A percentile compares a stretch with the other conserved stretches of the same genome.
Conservation (phyloP, 306 rosid species). For the Prunus salicina region DNA sequence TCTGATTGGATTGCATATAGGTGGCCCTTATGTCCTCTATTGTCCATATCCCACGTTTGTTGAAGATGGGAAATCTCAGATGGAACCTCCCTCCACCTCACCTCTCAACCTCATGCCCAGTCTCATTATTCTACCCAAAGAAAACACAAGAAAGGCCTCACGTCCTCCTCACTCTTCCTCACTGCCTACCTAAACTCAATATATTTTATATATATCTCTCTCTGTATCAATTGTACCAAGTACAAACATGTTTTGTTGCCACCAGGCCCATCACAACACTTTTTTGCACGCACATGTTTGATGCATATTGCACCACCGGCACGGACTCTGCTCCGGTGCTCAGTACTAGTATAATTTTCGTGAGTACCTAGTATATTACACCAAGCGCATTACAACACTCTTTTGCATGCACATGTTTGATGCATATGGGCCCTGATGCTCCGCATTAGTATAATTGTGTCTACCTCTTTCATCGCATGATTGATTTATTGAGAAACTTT, state of each 20-base stretch:
- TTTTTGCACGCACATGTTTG: too few relatives aligned
- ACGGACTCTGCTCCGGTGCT: too few relatives aligned
- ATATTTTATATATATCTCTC: not conserved
- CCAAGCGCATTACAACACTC: too few relatives aligned
- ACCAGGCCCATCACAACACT: too few relatives aligned
- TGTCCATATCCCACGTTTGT: not conserved
- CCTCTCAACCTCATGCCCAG: not conserved
- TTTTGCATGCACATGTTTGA: too few relatives aligned
- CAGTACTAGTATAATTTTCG: too few relatives aligned
- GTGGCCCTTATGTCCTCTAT: not conserved
- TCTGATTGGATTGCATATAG: not conserved
- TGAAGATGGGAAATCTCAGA: not conserved
- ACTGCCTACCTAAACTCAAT: constrained; percentile 10
- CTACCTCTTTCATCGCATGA: too few relatives aligned
- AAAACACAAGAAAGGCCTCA: constrained; percentile 4
- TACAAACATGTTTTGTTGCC: not conserved
- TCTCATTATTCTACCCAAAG: not conserved
- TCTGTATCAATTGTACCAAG: not conserved
- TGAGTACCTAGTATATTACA: too few relatives aligned
- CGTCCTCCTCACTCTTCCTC: not conserved
- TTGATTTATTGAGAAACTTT: too few relatives aligned
- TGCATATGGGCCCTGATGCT: too few relatives aligned
- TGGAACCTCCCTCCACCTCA: not conserved
- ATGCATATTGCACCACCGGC: too few relatives aligned
- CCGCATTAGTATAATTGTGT: too few relatives aligned